phyloP scores from a whole-genome alignment of 129 eudicot species.

The Helianthus annuus region HanXRQr2.0-SUNRISE NC_035449.2:188436773-188437272 shows the following conservation, averaged over 20 bases:
- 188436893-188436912: not conserved
- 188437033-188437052: not conserved
- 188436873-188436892: not conserved
- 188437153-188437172: too few species aligned
- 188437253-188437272: too few species aligned
- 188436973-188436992: not conserved
- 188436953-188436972: not conserved
- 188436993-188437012: not conserved
- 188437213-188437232: too few species aligned
- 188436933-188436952: not conserved
- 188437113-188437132: too few species aligned
- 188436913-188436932: not conserved
- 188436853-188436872: not conserved
- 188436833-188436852: not conserved
- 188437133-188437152: too few species aligned
- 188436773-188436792: slow-evolving; percentile 2
- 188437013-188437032: not conserved
- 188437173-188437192: too few species aligned
- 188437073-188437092: too few species aligned
- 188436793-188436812: not conserved
- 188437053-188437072: not conserved
- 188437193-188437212: too few species aligned
- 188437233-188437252: too few species aligned
- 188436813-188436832: not conserved
- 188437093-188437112: too few species aligned